These are phyloP conservation scores for Bruguiera sexangula DNA, from an alignment of 345 rosid genomes.

Conservation along the genomic window DNA sequence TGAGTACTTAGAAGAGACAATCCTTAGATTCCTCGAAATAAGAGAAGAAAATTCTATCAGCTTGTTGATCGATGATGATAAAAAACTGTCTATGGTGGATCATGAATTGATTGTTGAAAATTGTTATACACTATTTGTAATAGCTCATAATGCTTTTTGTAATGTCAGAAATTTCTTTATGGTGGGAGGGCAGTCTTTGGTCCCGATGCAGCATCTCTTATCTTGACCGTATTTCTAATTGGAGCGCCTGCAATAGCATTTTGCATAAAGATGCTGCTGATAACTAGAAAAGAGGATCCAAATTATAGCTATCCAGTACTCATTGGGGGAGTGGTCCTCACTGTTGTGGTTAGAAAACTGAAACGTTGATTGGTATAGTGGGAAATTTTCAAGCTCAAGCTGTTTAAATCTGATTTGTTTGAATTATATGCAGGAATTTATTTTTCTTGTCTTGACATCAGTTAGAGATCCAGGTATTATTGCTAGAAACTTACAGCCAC, in stretches of 20 bases:
- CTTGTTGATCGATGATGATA: no score
- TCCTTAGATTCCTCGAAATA: no score
- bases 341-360: conserved; percentile 53
- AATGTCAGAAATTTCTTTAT: conserved; percentile 64
- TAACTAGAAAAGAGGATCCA: conserved; percentile 28
- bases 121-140: neutral
- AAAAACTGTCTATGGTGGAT: no score
- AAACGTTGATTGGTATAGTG: neutral
- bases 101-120: neutral
- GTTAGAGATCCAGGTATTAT: conserved; percentile 91
- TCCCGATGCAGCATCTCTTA: conserved; percentile 79
- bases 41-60: no score
- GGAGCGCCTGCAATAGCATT: conserved; percentile 75
- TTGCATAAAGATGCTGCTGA: conserved; percentile 52
- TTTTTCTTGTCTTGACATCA: conserved; percentile 66
- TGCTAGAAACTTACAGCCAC: conserved; percentile 53
- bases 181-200: conserved; percentile 88
- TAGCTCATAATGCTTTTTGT: neutral
- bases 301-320: conserved; percentile 38
- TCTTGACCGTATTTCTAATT: conserved; percentile 57
- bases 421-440: conserved; percentile 53
- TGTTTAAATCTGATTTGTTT: neutral
- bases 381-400: neutral
- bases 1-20: no score
- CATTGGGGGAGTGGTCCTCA: conserved; percentile 54